A percentile compares a stretch with the other conserved stretches of the same genome.
These are phyloP conservation scores for Berkeleyomyces basicola DNA, from an alignment of 2,329 filamentous ascomycete genomes.

Conservation along the genomic window DNA sequence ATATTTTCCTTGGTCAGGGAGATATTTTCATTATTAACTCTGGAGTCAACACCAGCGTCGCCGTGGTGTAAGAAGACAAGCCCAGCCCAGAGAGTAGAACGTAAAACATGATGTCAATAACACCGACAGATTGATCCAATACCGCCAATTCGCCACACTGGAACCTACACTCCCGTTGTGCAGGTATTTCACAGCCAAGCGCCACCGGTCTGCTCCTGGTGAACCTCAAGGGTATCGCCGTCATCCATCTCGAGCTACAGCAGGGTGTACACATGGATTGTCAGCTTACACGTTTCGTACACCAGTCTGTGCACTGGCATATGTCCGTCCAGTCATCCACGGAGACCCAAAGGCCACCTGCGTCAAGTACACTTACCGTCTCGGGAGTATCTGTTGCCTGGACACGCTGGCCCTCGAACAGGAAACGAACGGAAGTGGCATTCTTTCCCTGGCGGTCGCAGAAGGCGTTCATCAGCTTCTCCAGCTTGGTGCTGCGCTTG, in stretches of 20 bases:
- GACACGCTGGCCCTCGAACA: conserved; percentile 91
- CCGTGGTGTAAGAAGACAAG: not conserved
- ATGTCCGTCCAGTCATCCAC: too few relatives aligned
- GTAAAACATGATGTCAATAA: not conserved
- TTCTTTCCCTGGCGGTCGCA: conserved; percentile 92
- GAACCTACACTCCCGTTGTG: not conserved
- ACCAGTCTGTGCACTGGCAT: too few relatives aligned
- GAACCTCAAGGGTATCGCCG: conserved; percentile 89
- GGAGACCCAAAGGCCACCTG: not conserved
- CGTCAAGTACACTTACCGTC: conserved; percentile 44
- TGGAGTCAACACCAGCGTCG: not conserved
- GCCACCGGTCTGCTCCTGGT: conserved; percentile 94
- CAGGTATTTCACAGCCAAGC: conserved; percentile 14
- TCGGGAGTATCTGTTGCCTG: conserved; percentile 82
- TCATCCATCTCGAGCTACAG: conserved; percentile 86
- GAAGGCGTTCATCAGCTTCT: conserved; percentile 97
- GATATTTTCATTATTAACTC: not conserved
- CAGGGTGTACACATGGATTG: not conserved
- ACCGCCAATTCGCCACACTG: not conserved
- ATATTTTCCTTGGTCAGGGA: not conserved
- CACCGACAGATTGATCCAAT: not conserved
- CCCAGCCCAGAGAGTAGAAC: not conserved
- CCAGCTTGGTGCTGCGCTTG: conserved; percentile 86
- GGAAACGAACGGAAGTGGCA: conserved; percentile 67
- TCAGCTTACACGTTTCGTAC: not conserved